A percentile compares a stretch with the other conserved stretches of the same genome.
phyloP scores from a whole-genome alignment of 495 filamentous ascomycete genomes.

The Neurospora cerealis region DNA sequence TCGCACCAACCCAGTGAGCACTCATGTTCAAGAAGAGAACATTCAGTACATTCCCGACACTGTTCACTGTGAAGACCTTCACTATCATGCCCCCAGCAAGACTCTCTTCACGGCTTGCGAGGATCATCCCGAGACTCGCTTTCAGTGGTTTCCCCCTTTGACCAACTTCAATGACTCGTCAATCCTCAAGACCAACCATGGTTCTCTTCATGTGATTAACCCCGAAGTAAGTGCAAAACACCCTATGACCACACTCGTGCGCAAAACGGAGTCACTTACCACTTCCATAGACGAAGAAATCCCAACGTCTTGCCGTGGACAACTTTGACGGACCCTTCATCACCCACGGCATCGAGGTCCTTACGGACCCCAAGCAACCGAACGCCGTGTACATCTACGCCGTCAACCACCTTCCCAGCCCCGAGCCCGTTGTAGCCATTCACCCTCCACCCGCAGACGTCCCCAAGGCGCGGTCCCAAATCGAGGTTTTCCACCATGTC shows the following conservation, averaged over 20 bases:
- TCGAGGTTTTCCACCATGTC: constrained; percentile 50
- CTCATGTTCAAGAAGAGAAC: constrained; percentile 6
- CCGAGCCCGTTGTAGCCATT: not conserved
- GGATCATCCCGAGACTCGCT: constrained; percentile 32
- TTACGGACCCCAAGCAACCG: constrained; percentile 31
- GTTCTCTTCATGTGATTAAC: constrained; percentile 46
- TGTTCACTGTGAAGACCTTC: constrained; percentile 49
- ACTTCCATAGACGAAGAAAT: constrained; percentile 37
- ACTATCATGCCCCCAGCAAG: constrained; percentile 40
- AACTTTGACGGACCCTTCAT: constrained; percentile 45
- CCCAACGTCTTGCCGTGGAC: constrained; percentile 36
- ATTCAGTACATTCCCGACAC: constrained; percentile 39
- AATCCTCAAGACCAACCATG: constrained; percentile 19
- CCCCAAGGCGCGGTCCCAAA: constrained; percentile 28
- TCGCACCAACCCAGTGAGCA: constrained; percentile 10
- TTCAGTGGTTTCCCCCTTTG: constrained; percentile 48
- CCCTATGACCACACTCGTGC: not conserved
- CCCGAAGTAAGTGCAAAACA: constrained; percentile 29
- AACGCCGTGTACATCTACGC: constrained; percentile 50
- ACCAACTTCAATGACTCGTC: constrained; percentile 28
- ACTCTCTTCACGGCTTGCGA: constrained; percentile 50
- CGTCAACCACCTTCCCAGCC: constrained; percentile 43
- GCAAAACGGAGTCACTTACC: not conserved
- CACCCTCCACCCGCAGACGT: constrained; percentile 4
- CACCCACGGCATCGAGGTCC: constrained; percentile 53